phyloP scores from a whole-genome alignment of 495 filamentous ascomycete species.

The Chlorociboria aeruginascens region DNA sequence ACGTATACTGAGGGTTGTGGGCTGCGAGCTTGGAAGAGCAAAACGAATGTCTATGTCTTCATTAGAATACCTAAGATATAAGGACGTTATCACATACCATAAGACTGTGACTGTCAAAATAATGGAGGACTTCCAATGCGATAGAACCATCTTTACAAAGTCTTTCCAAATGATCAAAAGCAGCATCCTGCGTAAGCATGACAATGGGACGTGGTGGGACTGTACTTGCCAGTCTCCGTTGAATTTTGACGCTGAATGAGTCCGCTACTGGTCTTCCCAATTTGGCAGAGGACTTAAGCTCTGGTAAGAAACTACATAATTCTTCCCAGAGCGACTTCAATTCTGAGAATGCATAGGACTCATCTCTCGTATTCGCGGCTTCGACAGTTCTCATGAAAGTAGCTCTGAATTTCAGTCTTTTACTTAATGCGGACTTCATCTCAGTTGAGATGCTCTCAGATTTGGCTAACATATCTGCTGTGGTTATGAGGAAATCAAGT shows the following conservation, averaged over 20 bases:
- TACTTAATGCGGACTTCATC: slow-evolving; percentile 45
- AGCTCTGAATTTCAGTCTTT: slow-evolving; percentile 51
- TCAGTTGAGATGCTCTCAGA: slow-evolving; percentile 33
- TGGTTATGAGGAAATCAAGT: slow-evolving; percentile 45
- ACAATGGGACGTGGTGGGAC: slow-evolving; percentile 89
- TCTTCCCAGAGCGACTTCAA: slow-evolving; percentile 34
- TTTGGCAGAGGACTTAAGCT: slow-evolving; percentile 33
- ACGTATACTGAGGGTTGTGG: slow-evolving; percentile 78
- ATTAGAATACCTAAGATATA: slow-evolving; percentile 3
- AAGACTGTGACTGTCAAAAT: slow-evolving; percentile 54
- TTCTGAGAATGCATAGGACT: neutral
- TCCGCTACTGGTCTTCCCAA: slow-evolving; percentile 58
- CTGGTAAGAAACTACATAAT: slow-evolving; percentile 29
- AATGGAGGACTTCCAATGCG: slow-evolving; percentile 54
- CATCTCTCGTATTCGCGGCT: slow-evolving; percentile 27
- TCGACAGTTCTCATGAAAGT: slow-evolving; percentile 45
- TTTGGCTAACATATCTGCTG: slow-evolving; percentile 35
- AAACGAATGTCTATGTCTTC: slow-evolving; percentile 46
- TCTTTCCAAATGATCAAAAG: slow-evolving; percentile 53
- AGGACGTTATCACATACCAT: slow-evolving; percentile 30
- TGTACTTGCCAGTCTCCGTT: slow-evolving; percentile 79
- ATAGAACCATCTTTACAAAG: slow-evolving; percentile 65
- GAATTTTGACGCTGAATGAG: slow-evolving; percentile 82
- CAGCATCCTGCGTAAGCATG: slow-evolving; percentile 57
- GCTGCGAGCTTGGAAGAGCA: slow-evolving; percentile 62